Base-by-base conservation (phyloP, 2,329 filamentous ascomycete genomes). In the Thielaviopsis euricoi region DNA sequence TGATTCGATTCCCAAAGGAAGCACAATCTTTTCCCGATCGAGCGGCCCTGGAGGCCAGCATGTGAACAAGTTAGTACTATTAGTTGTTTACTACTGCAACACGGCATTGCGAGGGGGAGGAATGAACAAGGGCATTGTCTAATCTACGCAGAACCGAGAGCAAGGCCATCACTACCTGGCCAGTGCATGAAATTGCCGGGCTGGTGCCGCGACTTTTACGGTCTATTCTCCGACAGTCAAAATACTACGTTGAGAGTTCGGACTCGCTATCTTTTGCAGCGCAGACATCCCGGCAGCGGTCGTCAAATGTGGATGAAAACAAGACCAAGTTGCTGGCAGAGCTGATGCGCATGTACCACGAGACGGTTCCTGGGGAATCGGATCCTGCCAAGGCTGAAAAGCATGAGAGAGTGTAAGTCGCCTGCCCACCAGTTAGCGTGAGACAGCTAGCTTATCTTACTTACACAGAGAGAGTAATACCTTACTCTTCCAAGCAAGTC, bases 11-110 rank as follows among this genome's bases (percentile, higher is more conserved):
- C 79, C 79, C 15, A 71, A 68, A 57, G 79, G 78, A 9, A 74
- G 67, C 51, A 81, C 76, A 5, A 74, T 69, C 12, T 82, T 73
- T 65, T 73, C 79, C 2, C 72, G 79, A n/a, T 81, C 79, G 2
- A 81, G 78, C 62, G 79, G 79, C 0, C 79, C 79, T 2, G 79
- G 79, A 13, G 79, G 79, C 1, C 79, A 82, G 63, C 78, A 82
- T 64, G 79, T 82, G 33, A 82, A 82, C 65, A 82, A 82, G 79
- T 82, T 64, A 56, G 74, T 66, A 43, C 9, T 43, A 43, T n/a
- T 15, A 2, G 13, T n/a, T n/a, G n/a, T n/a, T n/a, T n/a, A n/a
- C n/a, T n/a, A n/a, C n/a, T n/a, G 33, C 33, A 40, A 12, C 25
- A 26, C 3, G 25, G 25, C 25, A 7, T 7, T 3, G 25, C 12